Evolutionary conservation across 345 rosid genomes (phyloP).

Genomic region (Turnera subulata): DNA sequence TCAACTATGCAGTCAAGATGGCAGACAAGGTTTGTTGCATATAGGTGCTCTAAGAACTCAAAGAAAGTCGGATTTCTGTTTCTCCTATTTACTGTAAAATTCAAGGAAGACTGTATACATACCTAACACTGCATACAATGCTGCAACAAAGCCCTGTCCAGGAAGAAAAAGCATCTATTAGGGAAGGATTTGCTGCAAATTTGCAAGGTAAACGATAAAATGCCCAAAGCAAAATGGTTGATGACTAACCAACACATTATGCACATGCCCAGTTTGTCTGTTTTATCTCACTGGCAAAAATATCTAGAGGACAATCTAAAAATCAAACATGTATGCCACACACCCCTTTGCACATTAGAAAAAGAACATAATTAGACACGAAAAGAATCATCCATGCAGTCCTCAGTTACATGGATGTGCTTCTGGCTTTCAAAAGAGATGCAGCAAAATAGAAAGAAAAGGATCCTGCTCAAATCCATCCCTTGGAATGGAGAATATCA

Average conservation of each 20-base stretch:
- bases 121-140: conserved; percentile 62
- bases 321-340: neutral
- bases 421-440: neutral
- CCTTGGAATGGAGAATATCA: neutral
- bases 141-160: conserved; percentile 63
- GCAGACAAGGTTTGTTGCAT: too few species aligned
- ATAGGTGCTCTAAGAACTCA: too few species aligned
- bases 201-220: too few species aligned
- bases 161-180: conserved; percentile 7
- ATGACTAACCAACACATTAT: neutral
- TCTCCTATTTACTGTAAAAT: too few species aligned
- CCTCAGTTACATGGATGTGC: neutral
- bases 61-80: too few species aligned
- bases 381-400: neutral
- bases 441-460: neutral
- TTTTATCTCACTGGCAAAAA: too few species aligned
- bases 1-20: too few species aligned
- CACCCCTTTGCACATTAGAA: too few species aligned
- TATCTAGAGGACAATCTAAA: neutral
- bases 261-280: too few species aligned
- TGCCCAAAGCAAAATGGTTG: neutral
- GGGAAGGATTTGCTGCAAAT: too few species aligned
- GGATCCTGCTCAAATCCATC: conserved; percentile 1
- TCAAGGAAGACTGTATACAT: conserved; percentile 22
- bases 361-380: too few species aligned